Evolutionary conservation across 345 rosid genomes (phyloP).

Genomic region (Clarkia xantiana): DNA sequence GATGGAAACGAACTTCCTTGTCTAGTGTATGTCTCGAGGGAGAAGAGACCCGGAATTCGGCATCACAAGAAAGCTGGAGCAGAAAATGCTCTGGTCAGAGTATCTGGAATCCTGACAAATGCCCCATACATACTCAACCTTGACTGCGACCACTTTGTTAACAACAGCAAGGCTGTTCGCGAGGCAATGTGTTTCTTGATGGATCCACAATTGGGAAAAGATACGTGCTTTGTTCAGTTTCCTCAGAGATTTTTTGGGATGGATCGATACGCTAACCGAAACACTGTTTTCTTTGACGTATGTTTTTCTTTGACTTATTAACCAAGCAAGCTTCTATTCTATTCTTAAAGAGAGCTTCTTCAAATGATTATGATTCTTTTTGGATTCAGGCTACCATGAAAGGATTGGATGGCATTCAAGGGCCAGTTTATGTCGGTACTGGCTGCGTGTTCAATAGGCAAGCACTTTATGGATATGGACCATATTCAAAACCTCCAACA

Average conservation of each 20-base stretch:
- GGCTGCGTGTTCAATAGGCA: slow-evolving; percentile 87
- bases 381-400: slow-evolving; percentile 75
- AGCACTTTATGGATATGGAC: slow-evolving; percentile 91
- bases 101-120: slow-evolving; percentile 88
- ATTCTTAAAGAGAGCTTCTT: too few relatives aligned
- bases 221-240: slow-evolving; percentile 82
- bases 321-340: too few relatives aligned
- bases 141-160: slow-evolving; percentile 95
- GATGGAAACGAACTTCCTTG: slow-evolving; percentile 97
- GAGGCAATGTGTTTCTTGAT: slow-evolving; percentile 96
- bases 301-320: slow-evolving; percentile 9
- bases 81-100: slow-evolving; percentile 93
- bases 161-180: slow-evolving; percentile 83
- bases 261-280: slow-evolving; percentile 90
- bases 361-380: neutral
- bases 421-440: slow-evolving; percentile 89
- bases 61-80: slow-evolving; percentile 99
- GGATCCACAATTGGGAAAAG: slow-evolving; percentile 78
- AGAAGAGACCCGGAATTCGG: slow-evolving; percentile 97
- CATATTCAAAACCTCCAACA: slow-evolving; percentile 42
- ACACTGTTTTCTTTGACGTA: slow-evolving; percentile 90
- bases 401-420: slow-evolving; percentile 94
- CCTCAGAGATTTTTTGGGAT: slow-evolving; percentile 98
- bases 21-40: slow-evolving; percentile 89
- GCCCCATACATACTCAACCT: slow-evolving; percentile 98